A percentile compares a stretch with the other conserved stretches of the same genome.
phyloP scores from a whole-genome alignment of 495 filamentous ascomycete genomes.

The Penicillium manginii region DNA sequence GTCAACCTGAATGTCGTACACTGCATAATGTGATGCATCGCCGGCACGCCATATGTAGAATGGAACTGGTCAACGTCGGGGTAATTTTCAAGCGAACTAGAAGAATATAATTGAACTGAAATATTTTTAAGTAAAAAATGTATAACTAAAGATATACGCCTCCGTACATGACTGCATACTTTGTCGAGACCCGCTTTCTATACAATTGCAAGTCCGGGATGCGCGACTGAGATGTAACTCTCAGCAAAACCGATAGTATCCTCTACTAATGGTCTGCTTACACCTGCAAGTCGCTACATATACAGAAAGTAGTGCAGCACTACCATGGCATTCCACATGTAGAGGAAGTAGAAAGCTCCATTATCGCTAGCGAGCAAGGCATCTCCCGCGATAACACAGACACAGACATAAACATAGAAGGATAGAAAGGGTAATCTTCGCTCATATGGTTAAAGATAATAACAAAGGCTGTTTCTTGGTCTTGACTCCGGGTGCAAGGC shows the following conservation, averaged over 20 bases:
- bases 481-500: conserved; percentile 12
- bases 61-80: too few species aligned
- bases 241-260: neutral
- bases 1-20: too few species aligned
- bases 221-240: neutral
- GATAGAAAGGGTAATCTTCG: conserved; percentile 23
- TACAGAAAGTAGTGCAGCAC: conserved; percentile 11
- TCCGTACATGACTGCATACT: too few species aligned
- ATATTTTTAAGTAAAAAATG: neutral
- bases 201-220: too few species aligned
- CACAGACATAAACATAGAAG: conserved; percentile 23
- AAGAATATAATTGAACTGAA: neutral
- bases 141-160: too few species aligned
- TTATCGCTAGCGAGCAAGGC: conserved; percentile 38
- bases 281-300: neutral
- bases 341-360: conserved; percentile 15
- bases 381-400: conserved; percentile 35
- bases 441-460: conserved; percentile 36
- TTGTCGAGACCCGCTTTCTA: too few species aligned
- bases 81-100: too few species aligned
- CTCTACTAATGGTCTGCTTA: neutral
- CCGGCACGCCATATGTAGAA: neutral
- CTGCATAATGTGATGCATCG: neutral
- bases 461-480: conserved; percentile 16
- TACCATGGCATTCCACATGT: conserved; percentile 27